Evolutionary conservation across 176 grass and related monocot species (phyloP).

Genomic region (Ensete glaucum): DNA sequence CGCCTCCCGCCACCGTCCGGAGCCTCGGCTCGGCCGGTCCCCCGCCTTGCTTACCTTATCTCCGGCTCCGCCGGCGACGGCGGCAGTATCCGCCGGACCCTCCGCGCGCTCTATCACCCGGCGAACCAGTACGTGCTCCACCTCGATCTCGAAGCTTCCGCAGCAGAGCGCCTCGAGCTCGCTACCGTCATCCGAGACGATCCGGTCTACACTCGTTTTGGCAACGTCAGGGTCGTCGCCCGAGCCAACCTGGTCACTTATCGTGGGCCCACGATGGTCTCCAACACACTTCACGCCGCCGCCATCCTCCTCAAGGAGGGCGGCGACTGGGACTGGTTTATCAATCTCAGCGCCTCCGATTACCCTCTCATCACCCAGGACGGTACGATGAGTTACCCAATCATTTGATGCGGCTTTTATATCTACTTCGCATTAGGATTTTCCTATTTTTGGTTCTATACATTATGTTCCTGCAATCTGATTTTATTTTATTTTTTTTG

Average conservation of each 20-base stretch:
- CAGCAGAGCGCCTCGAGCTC: background rate
- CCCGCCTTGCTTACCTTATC: slow-evolving; percentile 12
- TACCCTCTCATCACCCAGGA: slow-evolving; percentile 14
- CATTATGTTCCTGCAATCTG: background rate
- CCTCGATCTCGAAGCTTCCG: slow-evolving; percentile 10
- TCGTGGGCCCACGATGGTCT: slow-evolving; percentile 9
- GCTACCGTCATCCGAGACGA: background rate
- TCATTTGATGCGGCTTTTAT: background rate
- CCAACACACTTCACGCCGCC: slow-evolving; percentile 12
- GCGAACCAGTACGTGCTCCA: slow-evolving; percentile 8
- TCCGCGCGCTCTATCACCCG: slow-evolving; percentile 8
- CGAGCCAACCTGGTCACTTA: slow-evolving; percentile 9
- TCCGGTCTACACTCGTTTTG: background rate
- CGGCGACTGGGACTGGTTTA: slow-evolving; percentile 16
- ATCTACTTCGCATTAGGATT: background rate
- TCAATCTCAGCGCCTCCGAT: slow-evolving; percentile 21
- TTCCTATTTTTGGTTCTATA: background rate
- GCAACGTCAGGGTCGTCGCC: slow-evolving; percentile 11
- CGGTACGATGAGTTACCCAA: background rate
- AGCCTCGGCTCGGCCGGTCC: background rate
- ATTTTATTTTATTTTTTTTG: background rate
- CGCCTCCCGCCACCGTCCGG: background rate
- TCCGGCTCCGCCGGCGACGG: slow-evolving; percentile 10
- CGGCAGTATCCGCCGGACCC: background rate
- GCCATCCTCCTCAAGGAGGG: slow-evolving; percentile 8